Evolutionary conservation across 305 asterid species (phyloP).

Genomic region (Stenogyne calaminthoides): DNA sequence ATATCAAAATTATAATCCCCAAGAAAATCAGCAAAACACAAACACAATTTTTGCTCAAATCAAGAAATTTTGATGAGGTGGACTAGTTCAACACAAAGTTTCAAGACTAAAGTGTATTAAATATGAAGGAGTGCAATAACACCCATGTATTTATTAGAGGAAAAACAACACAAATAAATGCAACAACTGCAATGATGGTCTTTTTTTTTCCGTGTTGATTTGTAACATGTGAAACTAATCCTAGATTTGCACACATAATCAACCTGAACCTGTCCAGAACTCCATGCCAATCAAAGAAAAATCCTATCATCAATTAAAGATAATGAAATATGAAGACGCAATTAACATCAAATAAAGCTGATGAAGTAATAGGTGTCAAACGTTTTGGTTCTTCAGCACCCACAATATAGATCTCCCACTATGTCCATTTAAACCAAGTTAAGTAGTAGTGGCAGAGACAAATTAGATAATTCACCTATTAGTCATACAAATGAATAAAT

Average conservation of each 20-base stretch:
- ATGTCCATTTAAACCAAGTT: not conserved
- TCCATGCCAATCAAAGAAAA: not conserved
- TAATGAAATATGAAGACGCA: not conserved
- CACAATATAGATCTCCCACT: not conserved
- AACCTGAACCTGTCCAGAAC: not conserved
- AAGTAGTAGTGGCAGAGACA: not conserved
- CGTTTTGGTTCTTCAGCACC: conserved; percentile 1
- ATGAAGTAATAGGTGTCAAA: not conserved
- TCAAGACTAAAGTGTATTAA: not conserved
- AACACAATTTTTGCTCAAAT: not conserved
- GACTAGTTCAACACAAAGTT: not conserved
- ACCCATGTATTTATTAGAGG: not conserved
- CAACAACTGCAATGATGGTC: not conserved
- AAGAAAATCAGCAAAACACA: not conserved
- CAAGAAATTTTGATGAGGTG: not conserved
- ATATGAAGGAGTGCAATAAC: not conserved
- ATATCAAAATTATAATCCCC: not conserved
- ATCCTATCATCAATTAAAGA: not conserved
- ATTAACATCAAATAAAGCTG: not conserved
- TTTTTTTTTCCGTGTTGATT: not conserved
- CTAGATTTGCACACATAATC: not conserved
- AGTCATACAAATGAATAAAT: conserved; percentile 9
- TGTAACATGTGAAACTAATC: not conserved
- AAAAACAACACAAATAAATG: not conserved
- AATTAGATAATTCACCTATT: not conserved